Percentiles rank a stretch among this genome's conserved stretches.
These are phyloP conservation scores for Pyronema omphalodes DNA, from an alignment of 495 filamentous ascomycete species.

Conservation along the genomic window DNA sequence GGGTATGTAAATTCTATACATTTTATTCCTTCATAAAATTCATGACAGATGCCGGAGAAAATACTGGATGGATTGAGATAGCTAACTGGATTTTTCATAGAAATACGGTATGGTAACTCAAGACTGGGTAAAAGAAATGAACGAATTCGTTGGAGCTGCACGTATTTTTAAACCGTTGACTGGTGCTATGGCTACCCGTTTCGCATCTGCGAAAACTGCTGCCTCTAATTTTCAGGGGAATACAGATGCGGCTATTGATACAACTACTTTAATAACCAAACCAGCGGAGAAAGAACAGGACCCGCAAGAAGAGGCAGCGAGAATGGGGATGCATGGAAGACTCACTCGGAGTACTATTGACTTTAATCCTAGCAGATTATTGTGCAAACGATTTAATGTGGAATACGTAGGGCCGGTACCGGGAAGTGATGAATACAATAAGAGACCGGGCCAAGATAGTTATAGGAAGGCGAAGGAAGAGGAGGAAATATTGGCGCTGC, in stretches of 20 bases:
- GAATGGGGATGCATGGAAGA: conserved; percentile 76
- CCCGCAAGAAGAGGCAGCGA: conserved; percentile 75
- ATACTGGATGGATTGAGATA: neutral
- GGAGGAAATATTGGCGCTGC: conserved; percentile 3
- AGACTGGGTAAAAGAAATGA: conserved; percentile 62
- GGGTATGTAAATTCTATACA: conserved; percentile 19
- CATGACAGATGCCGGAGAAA: neutral
- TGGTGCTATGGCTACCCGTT: conserved; percentile 78
- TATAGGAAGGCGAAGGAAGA: conserved; percentile 15
- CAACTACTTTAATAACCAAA: conserved; percentile 33
- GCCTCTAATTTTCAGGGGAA: conserved; percentile 26
- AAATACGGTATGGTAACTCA: conserved; percentile 38
- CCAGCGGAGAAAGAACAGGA: conserved; percentile 48
- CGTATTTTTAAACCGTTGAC: conserved; percentile 85
- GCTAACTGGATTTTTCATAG: neutral
- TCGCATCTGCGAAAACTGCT: conserved; percentile 49
- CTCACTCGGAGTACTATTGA: conserved; percentile 56
- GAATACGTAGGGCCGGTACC: conserved; percentile 29
- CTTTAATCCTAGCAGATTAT: conserved; percentile 63
- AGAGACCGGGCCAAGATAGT: neutral
- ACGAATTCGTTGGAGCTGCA: conserved; percentile 77
- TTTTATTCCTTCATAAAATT: neutral
- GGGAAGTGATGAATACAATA: conserved; percentile 25
- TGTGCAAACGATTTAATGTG: conserved; percentile 89
- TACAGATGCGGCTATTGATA: conserved; percentile 1